phyloP scores from a whole-genome alignment of 768 basidiomycete species.

The Kwoniella dejecticola region DNA sequence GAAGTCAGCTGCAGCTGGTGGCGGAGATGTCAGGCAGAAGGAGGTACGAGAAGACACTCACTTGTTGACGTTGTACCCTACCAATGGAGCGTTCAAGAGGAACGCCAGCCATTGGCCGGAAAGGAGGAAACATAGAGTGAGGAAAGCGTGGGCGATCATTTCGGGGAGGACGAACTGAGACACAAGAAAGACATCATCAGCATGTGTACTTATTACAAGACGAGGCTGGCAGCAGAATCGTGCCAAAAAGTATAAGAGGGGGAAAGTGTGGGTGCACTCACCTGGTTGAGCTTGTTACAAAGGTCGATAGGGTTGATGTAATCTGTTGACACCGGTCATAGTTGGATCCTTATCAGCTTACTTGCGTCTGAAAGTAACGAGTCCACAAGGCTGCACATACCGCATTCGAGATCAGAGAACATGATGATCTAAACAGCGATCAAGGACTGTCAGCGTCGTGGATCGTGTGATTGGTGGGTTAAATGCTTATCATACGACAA shows the following conservation, averaged over 20 bases:
- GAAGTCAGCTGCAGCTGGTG: too few relatives aligned
- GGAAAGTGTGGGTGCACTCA: slow-evolving; percentile 54
- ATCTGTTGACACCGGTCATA: slow-evolving; percentile 55
- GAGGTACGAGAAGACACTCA: too few relatives aligned
- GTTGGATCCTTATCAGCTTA: slow-evolving; percentile 4
- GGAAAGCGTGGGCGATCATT: slow-evolving; percentile 89
- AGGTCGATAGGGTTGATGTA: slow-evolving; percentile 99
- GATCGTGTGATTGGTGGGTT: too few relatives aligned
- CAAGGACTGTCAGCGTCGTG: not conserved
- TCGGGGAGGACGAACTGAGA: slow-evolving; percentile 92
- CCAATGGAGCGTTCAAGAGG: slow-evolving; percentile 80
- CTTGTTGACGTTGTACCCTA: slow-evolving; percentile 94
- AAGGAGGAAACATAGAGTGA: slow-evolving; percentile 85
- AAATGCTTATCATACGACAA: slow-evolving; percentile 1
- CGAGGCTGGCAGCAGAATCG: too few relatives aligned
- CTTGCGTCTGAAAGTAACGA: too few relatives aligned
- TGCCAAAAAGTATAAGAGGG: too few relatives aligned
- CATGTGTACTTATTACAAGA: too few relatives aligned
- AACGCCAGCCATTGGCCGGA: slow-evolving; percentile 95
- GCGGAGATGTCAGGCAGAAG: too few relatives aligned
- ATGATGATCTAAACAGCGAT: slow-evolving; percentile 82
- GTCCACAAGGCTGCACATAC: slow-evolving; percentile 42
- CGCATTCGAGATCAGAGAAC: slow-evolving; percentile 99
- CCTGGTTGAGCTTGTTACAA: slow-evolving; percentile 98
- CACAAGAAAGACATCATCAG: not conserved